A percentile compares a stretch with the other conserved stretches of the same genome.
Evolutionary conservation across 495 filamentous ascomycete species (phyloP).

Genomic region (Xylaria telfairii): DNA sequence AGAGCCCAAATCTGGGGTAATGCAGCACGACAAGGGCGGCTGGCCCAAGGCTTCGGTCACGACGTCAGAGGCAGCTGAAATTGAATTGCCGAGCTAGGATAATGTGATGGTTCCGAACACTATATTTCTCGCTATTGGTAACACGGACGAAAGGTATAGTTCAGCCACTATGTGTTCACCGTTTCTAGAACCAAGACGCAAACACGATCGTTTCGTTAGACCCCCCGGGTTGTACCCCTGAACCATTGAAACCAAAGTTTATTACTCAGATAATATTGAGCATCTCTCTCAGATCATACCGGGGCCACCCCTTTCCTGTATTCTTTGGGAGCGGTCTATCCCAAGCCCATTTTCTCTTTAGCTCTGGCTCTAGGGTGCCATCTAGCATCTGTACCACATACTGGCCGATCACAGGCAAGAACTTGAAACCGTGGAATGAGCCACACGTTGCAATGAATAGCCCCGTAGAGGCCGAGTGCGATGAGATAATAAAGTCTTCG

Average conservation of each 20-base stretch:
- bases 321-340: slow-evolving; percentile 42
- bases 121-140: slow-evolving; percentile 2
- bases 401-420: slow-evolving; percentile 64
- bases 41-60: slow-evolving; percentile 15
- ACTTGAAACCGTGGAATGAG: slow-evolving; percentile 64
- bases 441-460: slow-evolving; percentile 54
- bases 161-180: not conserved
- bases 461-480: slow-evolving; percentile 56
- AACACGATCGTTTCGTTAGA: not conserved
- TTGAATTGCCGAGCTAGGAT: slow-evolving; percentile 7
- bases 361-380: slow-evolving; percentile 49
- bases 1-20: slow-evolving; percentile 17
- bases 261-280: not conserved
- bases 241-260: not conserved
- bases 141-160: slow-evolving; percentile 20
- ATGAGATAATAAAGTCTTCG: slow-evolving; percentile 63
- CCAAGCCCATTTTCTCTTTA: slow-evolving; percentile 58
- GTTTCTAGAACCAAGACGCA: not conserved
- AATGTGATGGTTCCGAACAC: not conserved
- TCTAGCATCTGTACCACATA: slow-evolving; percentile 64
- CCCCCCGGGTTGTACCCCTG: not conserved
- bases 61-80: slow-evolving; percentile 11
- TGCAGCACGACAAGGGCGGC: not conserved
- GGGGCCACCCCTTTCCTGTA: slow-evolving; percentile 30
- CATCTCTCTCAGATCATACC: slow-evolving; percentile 28